Base-by-base conservation (phyloP, 148 eudicot species). In the Cornus suecica region DNA sequence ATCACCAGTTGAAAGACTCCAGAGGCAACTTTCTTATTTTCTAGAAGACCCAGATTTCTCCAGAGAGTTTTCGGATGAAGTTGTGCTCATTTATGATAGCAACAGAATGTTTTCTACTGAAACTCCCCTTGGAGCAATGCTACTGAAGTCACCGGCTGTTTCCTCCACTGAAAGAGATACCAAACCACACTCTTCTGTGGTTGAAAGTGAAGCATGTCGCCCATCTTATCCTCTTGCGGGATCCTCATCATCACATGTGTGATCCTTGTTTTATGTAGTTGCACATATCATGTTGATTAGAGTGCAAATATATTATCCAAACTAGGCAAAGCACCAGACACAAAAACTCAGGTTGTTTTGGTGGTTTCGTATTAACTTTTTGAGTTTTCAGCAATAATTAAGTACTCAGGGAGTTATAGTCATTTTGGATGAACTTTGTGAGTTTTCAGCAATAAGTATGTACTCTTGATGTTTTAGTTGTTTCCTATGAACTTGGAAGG, bases 21-120 rank as follows among this genome's bases (percentile, higher is more conserved):
- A 67, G 7, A 75, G 61, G 71, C 71, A 67, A 54, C 78, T 75
- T 32, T 54, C 51, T 37, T 1, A 54, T 26, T 48, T 25, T 64
- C 70, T 75, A 24, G 72, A 66, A 67, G 72, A 75, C 66, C 61
- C 30, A 75, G 78, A 75, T 66, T 75, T 67, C 65, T 52, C 65
- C 52, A 52, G 52, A 4, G 16, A 51, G 27, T 14, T 32, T 51
- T 65, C 52, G 31, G 65, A 54, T 66, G 78, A 75, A 31, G 72
- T 52, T 1, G 16, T 75, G 27, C 78, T 75, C 65, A 52, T 75
- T 56, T 52, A 25, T 23, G n/a, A 30, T 5, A 66, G 56, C 64
- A 52, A 45, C 30, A 48, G 22, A 23, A 67, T 15, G 2, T 32
- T 32, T 24, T 52, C 71, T 23, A 30, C 29, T 48, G 78, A 75